Evolutionary conservation across 176 grass and related monocot species (phyloP).

Genomic region (Oryza longistaminata): DNA sequence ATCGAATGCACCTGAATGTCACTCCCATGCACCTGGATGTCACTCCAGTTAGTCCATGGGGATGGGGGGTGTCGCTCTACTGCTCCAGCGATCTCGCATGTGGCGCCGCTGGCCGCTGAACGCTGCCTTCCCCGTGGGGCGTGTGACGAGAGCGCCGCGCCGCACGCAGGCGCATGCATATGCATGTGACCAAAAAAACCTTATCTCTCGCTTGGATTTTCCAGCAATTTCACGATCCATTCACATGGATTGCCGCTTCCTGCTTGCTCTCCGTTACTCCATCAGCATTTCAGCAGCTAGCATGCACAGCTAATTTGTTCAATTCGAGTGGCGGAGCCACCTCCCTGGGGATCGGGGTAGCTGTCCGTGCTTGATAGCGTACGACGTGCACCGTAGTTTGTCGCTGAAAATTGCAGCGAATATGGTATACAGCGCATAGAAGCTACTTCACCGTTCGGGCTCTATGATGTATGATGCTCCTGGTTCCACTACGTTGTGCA

Average conservation of each 20-base stretch:
- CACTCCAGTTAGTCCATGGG: neutral
- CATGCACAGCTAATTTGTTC: neutral
- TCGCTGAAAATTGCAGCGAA: too few species aligned
- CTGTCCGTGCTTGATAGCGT: too few species aligned
- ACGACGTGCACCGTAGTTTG: too few species aligned
- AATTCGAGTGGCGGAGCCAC: neutral
- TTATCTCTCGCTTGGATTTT: neutral
- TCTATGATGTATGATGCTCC: too few species aligned
- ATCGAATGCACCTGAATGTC: conserved; percentile 11
- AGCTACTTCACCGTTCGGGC: too few species aligned
- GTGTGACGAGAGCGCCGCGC: neutral
- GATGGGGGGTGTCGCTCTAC: neutral
- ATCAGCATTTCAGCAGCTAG: too few species aligned
- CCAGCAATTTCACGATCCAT: neutral
- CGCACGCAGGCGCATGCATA: neutral
- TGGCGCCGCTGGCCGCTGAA: neutral
- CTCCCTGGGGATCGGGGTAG: too few species aligned
- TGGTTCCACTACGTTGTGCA: too few species aligned
- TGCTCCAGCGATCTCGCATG: neutral
- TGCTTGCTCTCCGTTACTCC: too few species aligned
- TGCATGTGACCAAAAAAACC: conserved; percentile 1
- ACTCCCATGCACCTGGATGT: conserved; percentile 21
- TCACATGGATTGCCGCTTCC: neutral
- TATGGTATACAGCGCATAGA: too few species aligned
- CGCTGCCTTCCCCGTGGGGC: neutral